Conservation (phyloP, 2,329 filamentous ascomycete genomes). For the Xylaria sp. region DNA sequence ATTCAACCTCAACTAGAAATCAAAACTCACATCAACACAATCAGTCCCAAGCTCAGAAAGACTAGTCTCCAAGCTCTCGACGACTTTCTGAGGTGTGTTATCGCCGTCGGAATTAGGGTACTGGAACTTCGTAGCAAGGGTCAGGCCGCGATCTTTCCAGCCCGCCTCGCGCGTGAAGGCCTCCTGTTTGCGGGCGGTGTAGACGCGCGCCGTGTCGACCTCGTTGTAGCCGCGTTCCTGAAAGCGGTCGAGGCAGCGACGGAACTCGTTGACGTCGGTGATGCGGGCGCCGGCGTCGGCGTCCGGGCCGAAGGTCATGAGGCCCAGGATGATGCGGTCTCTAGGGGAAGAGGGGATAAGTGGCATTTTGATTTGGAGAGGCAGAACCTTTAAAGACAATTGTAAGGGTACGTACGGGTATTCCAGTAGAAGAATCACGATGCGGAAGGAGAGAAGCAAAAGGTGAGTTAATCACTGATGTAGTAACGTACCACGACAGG, state of each 20-base stretch:
- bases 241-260: slow-evolving; percentile 77
- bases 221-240: slow-evolving; percentile 85
- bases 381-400: neutral
- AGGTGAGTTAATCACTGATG: too few relatives aligned
- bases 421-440: too few relatives aligned
- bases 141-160: slow-evolving; percentile 83
- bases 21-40: slow-evolving; percentile 70
- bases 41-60: slow-evolving; percentile 78
- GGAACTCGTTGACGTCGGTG: slow-evolving; percentile 74
- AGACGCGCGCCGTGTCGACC: slow-evolving; percentile 83
- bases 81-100: slow-evolving; percentile 73
- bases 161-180: slow-evolving; percentile 78
- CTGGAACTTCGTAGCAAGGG: slow-evolving; percentile 78
- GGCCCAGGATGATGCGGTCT: slow-evolving; percentile 80
- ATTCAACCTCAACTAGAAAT: too few relatives aligned
- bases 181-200: slow-evolving; percentile 79
- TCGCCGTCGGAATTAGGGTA: slow-evolving; percentile 71
- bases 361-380: slow-evolving; percentile 55
- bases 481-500: too few relatives aligned
- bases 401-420: too few relatives aligned
- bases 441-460: too few relatives aligned
- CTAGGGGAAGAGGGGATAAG: slow-evolving; percentile 60
- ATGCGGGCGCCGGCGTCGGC: slow-evolving; percentile 74
- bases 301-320: slow-evolving; percentile 85
- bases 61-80: slow-evolving; percentile 73